These are phyloP conservation scores for Cylindrodendrum hubeiense DNA, from an alignment of 2,329 filamentous ascomycete species.

Conservation along the genomic window DNA sequence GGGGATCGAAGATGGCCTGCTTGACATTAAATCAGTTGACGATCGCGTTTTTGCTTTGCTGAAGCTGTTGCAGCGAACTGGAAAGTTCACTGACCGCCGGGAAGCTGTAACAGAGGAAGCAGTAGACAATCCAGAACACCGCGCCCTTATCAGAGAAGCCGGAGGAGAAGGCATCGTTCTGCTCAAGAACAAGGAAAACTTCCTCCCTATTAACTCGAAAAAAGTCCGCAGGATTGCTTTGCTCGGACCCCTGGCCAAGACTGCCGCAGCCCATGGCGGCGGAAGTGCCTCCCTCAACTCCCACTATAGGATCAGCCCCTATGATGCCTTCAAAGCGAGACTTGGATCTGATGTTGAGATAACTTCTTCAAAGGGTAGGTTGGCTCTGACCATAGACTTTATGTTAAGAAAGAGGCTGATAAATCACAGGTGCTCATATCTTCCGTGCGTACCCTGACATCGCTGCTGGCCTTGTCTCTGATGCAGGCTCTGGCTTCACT, in stretches of 20 bases:
- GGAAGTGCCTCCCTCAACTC: conserved; percentile 45
- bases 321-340: conserved; percentile 38
- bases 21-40: conserved; percentile 4
- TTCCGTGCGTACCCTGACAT: neutral
- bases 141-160: conserved; percentile 25
- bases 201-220: conserved; percentile 19
- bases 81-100: conserved; percentile 13
- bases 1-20: neutral
- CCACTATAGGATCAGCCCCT: conserved; percentile 45
- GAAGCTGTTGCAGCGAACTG: neutral
- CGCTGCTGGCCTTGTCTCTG: neutral
- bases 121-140: conserved; percentile 39
- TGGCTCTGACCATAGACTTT: neutral
- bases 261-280: conserved; percentile 44
- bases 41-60: neutral
- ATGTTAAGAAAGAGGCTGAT: no score
- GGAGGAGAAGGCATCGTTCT: conserved; percentile 24
- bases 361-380: conserved; percentile 31
- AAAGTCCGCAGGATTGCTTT: conserved; percentile 30
- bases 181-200: conserved; percentile 11
- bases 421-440: neutral
- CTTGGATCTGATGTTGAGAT: conserved; percentile 28
- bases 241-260: conserved; percentile 42
- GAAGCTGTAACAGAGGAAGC: conserved; percentile 19
- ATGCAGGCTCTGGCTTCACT: neutral